Evolutionary conservation across 2,329 filamentous ascomycete species (phyloP).

Genomic region (Stromatinia cepivora): DNA sequence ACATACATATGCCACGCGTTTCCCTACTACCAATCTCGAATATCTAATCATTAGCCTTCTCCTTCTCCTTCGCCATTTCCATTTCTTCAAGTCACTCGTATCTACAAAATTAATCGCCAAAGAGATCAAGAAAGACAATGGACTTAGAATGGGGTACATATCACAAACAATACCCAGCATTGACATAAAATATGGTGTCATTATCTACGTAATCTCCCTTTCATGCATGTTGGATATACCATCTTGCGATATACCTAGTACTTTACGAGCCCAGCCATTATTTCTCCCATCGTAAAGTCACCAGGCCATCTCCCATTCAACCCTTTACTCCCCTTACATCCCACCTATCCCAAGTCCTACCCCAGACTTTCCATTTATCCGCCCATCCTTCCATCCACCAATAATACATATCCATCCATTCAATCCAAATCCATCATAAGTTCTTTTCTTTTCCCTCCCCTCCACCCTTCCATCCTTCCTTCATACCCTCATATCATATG

Average conservation of each 20-base stretch:
- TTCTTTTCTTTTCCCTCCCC: background rate
- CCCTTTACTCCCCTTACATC: background rate
- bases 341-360: background rate
- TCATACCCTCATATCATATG: background rate
- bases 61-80: no score
- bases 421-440: background rate
- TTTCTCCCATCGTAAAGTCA: background rate
- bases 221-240: background rate
- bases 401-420: constrained; percentile 3
- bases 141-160: no score
- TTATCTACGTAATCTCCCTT: background rate
- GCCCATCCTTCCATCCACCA: background rate
- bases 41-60: no score
- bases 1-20: no score
- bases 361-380: background rate
- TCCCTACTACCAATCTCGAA: no score
- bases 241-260: background rate
- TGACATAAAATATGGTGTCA: background rate
- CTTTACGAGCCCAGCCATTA: background rate
- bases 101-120: no score
- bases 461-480: background rate
- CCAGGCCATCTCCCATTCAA: background rate
- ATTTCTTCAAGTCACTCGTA: no score
- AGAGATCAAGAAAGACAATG: no score
- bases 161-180: background rate